phyloP scores from a whole-genome alignment of 2,329 filamentous ascomycete species.

The Hypoxylon sp. region DNA sequence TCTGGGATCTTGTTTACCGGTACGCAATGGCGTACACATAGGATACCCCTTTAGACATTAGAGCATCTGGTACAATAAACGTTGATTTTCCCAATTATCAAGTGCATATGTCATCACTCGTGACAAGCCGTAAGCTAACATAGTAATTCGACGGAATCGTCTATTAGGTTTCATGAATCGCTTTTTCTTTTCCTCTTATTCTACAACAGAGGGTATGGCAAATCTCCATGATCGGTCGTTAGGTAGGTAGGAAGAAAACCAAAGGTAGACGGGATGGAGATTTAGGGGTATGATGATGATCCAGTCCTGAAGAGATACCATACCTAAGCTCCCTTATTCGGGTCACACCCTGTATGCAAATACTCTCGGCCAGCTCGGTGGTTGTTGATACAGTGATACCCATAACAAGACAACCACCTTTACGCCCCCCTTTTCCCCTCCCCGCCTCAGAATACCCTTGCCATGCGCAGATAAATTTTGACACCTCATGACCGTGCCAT shows the following conservation, averaged over 20 bases:
- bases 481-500: conserved; percentile 26
- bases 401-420: conserved; percentile 31
- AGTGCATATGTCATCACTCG: neutral
- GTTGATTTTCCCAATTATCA: conserved; percentile 1
- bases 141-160: conserved; percentile 33
- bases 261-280: conserved; percentile 24
- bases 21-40: neutral
- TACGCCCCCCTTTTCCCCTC: conserved; percentile 20
- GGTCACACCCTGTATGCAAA: conserved; percentile 30
- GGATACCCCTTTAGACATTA: neutral
- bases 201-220: conserved; percentile 43
- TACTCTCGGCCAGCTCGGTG: conserved; percentile 20
- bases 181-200: conserved; percentile 46
- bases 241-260: conserved; percentile 17
- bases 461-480: conserved; percentile 28
- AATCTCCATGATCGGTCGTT: conserved; percentile 38
- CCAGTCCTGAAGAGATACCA: conserved; percentile 31
- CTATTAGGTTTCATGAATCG: conserved; percentile 45
- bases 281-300: conserved; percentile 12
- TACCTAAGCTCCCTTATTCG: conserved; percentile 24
- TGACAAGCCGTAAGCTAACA: neutral
- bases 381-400: conserved; percentile 26
- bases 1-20: neutral
- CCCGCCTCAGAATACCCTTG: conserved; percentile 27
- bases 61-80: neutral